Conservation (phyloP, 2,329 filamentous ascomycete genomes). For the Aspergillus novoparasiticus region DNA sequence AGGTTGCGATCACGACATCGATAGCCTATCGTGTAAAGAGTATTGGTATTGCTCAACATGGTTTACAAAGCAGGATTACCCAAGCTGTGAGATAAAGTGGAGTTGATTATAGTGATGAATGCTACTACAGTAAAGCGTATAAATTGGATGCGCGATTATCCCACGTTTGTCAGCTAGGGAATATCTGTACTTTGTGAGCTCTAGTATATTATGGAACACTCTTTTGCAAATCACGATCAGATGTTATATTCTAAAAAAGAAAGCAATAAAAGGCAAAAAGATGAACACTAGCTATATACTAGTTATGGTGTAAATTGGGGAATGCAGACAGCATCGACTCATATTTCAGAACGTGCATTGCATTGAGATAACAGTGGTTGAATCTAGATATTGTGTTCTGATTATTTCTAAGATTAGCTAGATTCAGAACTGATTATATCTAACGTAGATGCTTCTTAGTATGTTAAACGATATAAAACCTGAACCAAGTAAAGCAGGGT, state of each 20-base stretch:
- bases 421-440: neutral
- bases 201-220: too few species aligned
- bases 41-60: neutral
- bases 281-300: too few species aligned
- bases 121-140: neutral
- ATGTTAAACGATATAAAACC: neutral
- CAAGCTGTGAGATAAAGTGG: neutral
- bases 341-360: too few species aligned
- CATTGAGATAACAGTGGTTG: too few species aligned
- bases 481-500: neutral
- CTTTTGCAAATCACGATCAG: too few species aligned
- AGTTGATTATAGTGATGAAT: neutral
- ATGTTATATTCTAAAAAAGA: too few species aligned
- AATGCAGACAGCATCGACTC: too few species aligned
- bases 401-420: too few species aligned
- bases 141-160: neutral
- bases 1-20: conserved; percentile 3
- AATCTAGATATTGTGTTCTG: too few species aligned
- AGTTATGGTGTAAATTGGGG: too few species aligned
- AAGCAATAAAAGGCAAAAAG: too few species aligned
- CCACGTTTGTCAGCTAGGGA: neutral
- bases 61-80: neutral
- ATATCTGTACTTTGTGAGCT: neutral
- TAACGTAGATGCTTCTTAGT: neutral
- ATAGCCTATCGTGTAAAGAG: neutral